Percentiles rank a stretch among this genome's conserved stretches.
Evolutionary conservation across 2,329 filamentous ascomycete species (phyloP).

Genomic region (Exserohilum turcica): DNA sequence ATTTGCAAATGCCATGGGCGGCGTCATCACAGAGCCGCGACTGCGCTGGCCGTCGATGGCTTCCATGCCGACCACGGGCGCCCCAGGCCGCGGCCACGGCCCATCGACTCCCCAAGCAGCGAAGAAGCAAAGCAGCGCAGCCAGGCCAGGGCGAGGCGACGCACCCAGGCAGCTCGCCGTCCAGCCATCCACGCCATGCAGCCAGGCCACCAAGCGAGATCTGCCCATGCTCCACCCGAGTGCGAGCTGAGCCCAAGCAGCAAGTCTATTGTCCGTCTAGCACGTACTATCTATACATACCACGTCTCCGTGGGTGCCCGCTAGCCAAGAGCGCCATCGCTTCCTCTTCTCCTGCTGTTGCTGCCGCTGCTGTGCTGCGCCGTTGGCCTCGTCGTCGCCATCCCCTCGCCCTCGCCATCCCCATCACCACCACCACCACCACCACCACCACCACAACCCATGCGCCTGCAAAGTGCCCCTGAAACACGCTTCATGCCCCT

Average conservation of each 20-base stretch:
- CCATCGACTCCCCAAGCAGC: not conserved
- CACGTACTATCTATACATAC: not conserved
- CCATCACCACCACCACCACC: not conserved
- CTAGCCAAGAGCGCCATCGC: not conserved
- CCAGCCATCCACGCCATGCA: no score
- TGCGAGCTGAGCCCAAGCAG: not conserved
- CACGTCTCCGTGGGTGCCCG: not conserved
- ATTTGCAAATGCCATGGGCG: constrained; percentile 9
- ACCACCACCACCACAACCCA: not conserved
- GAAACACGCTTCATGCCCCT: not conserved
- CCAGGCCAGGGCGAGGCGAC: no score
- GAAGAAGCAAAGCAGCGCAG: not conserved
- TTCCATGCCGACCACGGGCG: not conserved
- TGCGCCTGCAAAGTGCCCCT: not conserved
- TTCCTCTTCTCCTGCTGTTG: no score
- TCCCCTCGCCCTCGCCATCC: no score
- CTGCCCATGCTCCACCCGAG: not conserved
- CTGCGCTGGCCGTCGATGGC: not conserved
- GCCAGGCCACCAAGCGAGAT: not conserved
- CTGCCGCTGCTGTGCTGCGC: not conserved
- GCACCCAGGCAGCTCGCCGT: no score
- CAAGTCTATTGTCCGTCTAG: no score
- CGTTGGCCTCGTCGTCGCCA: no score
- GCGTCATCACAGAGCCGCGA: constrained; percentile 4
- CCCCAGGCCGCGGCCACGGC: not conserved